phyloP scores from a whole-genome alignment of 2,329 filamentous ascomycete genomes.

The Metarhizium sp. region DNA sequence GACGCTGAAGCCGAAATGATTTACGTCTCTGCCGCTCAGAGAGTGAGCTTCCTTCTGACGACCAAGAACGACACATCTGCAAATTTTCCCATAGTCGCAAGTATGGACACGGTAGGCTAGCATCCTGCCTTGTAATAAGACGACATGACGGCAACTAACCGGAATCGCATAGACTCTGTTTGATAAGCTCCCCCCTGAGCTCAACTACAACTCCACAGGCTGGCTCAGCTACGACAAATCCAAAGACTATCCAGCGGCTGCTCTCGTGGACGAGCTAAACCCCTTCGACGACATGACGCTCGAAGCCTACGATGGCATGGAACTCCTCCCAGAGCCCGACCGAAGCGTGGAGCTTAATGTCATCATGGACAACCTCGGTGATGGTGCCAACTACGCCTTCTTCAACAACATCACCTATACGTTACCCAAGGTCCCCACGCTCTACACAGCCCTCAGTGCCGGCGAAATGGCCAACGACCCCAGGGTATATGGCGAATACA shows the following conservation, averaged over 20 bases:
- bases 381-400: conserved; percentile 54
- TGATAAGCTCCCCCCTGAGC: conserved; percentile 52
- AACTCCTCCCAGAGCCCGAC: conserved; percentile 52
- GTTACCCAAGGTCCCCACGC: conserved; percentile 63
- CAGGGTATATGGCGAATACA: conserved; percentile 55
- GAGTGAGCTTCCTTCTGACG: conserved; percentile 53
- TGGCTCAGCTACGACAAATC: conserved; percentile 50
- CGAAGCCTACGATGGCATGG: conserved; percentile 56
- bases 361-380: conserved; percentile 50
- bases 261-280: conserved; percentile 49
- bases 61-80: conserved; percentile 49
- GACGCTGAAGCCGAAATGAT: conserved; percentile 50
- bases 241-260: conserved; percentile 38
- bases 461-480: conserved; percentile 50
- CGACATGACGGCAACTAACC: not conserved
- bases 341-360: conserved; percentile 54
- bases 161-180: conserved; percentile 45
- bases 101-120: conserved; percentile 54
- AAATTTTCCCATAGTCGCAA: conserved; percentile 60
- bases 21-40: conserved; percentile 59
- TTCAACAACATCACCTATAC: conserved; percentile 74
- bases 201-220: conserved; percentile 62
- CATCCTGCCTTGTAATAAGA: not conserved
- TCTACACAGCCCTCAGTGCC: conserved; percentile 65
- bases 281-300: conserved; percentile 67